phyloP scores from a whole-genome alignment of 2,329 filamentous ascomycete genomes.

The Clonostachys sp. region DNA sequence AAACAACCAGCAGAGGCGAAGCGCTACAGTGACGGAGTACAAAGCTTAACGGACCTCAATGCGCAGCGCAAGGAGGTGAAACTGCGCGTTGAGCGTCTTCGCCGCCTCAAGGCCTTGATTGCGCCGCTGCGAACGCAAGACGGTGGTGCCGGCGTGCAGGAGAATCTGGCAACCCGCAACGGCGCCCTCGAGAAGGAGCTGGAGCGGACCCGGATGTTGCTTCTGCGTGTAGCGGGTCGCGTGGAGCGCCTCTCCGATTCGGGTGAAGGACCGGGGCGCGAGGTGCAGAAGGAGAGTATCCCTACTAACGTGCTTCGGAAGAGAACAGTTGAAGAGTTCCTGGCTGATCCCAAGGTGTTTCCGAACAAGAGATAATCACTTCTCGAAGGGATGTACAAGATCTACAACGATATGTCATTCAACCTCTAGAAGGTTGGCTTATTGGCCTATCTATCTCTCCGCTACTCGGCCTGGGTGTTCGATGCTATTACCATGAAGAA shows the following conservation, averaged over 20 bases:
- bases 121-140: slow-evolving; percentile 27
- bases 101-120: slow-evolving; percentile 43
- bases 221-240: slow-evolving; percentile 53
- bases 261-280: slow-evolving; percentile 8
- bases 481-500: too few relatives aligned
- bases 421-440: neutral
- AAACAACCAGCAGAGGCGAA: slow-evolving; percentile 39
- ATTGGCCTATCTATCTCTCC: neutral
- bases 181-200: slow-evolving; percentile 63
- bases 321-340: slow-evolving; percentile 33
- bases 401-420: neutral
- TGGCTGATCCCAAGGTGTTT: slow-evolving; percentile 19
- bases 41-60: slow-evolving; percentile 43
- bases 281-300: slow-evolving; percentile 13
- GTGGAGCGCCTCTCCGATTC: slow-evolving; percentile 31
- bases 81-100: slow-evolving; percentile 40
- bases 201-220: slow-evolving; percentile 59
- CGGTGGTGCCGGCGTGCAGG: slow-evolving; percentile 44
- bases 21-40: slow-evolving; percentile 46
- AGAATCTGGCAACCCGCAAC: slow-evolving; percentile 62
- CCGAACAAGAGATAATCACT: slow-evolving; percentile 1
- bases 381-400: neutral
- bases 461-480: too few relatives aligned
- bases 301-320: slow-evolving; percentile 32
- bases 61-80: slow-evolving; percentile 22